Evolutionary conservation across 345 rosid genomes (phyloP).

Genomic region (Clausena lansium): DNA sequence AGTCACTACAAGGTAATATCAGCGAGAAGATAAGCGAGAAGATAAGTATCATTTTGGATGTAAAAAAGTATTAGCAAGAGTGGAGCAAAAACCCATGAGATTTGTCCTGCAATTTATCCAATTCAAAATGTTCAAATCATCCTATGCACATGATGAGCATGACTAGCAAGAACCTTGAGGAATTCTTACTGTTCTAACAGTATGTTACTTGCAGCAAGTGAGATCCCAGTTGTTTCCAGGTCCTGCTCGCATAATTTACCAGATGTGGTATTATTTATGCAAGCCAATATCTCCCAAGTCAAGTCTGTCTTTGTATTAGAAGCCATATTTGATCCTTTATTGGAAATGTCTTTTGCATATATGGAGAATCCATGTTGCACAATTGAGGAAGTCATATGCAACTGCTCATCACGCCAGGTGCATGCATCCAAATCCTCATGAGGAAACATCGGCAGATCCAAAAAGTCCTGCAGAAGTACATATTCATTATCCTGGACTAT

Average conservation of each 20-base stretch:
- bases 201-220: conserved; percentile 22
- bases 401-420: conserved; percentile 45
- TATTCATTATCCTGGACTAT: conserved; percentile 9
- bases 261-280: conserved; percentile 25
- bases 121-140: conserved; percentile 1
- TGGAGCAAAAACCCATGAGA: not conserved
- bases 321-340: conserved; percentile 30
- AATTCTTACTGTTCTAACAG: conserved; percentile 35
- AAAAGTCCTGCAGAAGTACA: conserved; percentile 47
- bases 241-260: conserved; percentile 29
- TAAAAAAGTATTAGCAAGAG: not conserved
- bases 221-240: conserved; percentile 20
- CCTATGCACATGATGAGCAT: conserved; percentile 7
- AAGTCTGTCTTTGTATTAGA: conserved; percentile 28
- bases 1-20: not conserved
- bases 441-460: conserved; percentile 34
- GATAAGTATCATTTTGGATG: not conserved
- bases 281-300: conserved; percentile 32
- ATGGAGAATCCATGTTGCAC: conserved; percentile 59
- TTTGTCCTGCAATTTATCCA: not conserved
- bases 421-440: conserved; percentile 44
- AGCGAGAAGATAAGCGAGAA: not conserved
- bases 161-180: not conserved
- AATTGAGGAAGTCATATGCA: conserved; percentile 54
- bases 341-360: conserved; percentile 46